Conservation (phyloP, 805 yeast species). For the Yarrowia divulgata region DNA sequence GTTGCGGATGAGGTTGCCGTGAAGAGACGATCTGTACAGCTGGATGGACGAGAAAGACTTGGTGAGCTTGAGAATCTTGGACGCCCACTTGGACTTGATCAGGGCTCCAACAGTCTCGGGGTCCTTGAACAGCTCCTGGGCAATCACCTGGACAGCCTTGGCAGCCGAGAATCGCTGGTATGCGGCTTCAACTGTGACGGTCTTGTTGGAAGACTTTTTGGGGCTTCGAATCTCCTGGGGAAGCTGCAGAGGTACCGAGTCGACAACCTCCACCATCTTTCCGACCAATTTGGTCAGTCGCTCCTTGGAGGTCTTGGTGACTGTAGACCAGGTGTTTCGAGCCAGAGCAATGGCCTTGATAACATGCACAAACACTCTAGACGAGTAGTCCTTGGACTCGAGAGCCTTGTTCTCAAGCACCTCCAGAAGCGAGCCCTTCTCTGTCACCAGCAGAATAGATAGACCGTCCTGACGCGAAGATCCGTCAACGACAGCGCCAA, state of each 20-base stretch:
- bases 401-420: conserved; percentile 45
- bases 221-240: conserved; percentile 22
- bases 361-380: conserved; percentile 58
- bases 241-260: conserved; percentile 19
- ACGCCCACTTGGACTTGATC: conserved; percentile 41
- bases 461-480: conserved; percentile 52
- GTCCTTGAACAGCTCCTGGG: conserved; percentile 68
- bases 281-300: conserved; percentile 25
- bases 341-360: conserved; percentile 78
- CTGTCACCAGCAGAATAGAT: conserved; percentile 48
- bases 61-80: conserved; percentile 44
- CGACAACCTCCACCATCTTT: conserved; percentile 25
- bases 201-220: conserved; percentile 34
- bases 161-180: conserved; percentile 55
- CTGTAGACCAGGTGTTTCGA: conserved; percentile 77
- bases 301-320: conserved; percentile 55
- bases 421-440: conserved; percentile 44
- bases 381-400: conserved; percentile 39
- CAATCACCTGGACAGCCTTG: conserved; percentile 75
- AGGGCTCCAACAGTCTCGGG: conserved; percentile 55
- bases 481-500: conserved; percentile 46
- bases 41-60: conserved; percentile 54
- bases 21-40: conserved; percentile 58
- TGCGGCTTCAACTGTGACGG: conserved; percentile 42
- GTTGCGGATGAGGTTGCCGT: conserved; percentile 54